A percentile compares a stretch with the other conserved stretches of the same genome.
phyloP scores from a whole-genome alignment of 768 basidiomycete species.

The Amanita phalloides region DNA sequence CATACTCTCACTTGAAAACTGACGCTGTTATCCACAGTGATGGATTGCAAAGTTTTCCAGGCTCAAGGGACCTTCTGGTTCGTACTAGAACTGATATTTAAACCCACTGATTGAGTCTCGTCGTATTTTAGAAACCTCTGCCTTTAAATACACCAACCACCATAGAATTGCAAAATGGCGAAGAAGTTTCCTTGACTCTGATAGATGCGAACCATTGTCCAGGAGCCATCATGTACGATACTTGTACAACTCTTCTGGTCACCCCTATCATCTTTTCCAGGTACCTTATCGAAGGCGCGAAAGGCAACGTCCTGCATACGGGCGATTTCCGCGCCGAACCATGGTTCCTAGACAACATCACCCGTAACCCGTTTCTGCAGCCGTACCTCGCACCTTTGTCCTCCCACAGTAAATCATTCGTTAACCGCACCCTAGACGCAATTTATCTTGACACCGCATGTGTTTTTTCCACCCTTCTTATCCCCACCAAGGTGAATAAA shows the following conservation, averaged over 20 bases:
- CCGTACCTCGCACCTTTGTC: constrained; percentile 44
- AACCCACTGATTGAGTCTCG: neutral
- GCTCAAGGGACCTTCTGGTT: constrained; percentile 63
- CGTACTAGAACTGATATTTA: constrained; percentile 10
- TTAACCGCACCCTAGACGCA: constrained; percentile 46
- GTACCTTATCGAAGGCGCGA: constrained; percentile 70
- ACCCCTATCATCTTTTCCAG: constrained; percentile 24
- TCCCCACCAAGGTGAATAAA: constrained; percentile 49
- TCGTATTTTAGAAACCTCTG: constrained; percentile 34
- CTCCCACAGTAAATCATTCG: constrained; percentile 2
- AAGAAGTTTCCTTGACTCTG: constrained; percentile 63
- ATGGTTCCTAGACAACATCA: constrained; percentile 60
- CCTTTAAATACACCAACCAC: constrained; percentile 54
- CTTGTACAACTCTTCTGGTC: neutral
- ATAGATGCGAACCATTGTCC: constrained; percentile 94
- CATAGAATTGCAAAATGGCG: constrained; percentile 44
- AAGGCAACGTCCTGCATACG: constrained; percentile 76
- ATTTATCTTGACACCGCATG: constrained; percentile 81
- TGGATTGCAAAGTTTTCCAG: constrained; percentile 35
- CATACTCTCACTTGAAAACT: constrained; percentile 60
- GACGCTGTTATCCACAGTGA: constrained; percentile 34
- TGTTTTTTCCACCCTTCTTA: constrained; percentile 36
- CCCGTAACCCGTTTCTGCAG: constrained; percentile 60
- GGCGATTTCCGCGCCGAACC: constrained; percentile 90
- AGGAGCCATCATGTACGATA: constrained; percentile 77